Base-by-base conservation (phyloP, 1,139 yeast genomes). In the Candida sp. region DNA sequence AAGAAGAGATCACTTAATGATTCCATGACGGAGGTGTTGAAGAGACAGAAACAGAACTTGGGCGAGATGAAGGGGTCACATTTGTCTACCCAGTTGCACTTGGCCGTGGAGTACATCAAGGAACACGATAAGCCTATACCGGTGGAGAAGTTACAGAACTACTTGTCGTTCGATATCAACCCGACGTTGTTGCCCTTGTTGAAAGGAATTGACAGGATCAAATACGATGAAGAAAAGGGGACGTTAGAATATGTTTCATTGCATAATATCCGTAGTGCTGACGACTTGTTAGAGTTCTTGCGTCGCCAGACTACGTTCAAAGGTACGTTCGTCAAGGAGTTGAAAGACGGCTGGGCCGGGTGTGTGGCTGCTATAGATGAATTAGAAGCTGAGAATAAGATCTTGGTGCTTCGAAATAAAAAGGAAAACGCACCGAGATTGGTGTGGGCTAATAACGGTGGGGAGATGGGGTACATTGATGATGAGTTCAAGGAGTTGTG, bases 301-400 rank as follows among this genome's bases (percentile, higher is more conserved):
- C 81, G 93, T 60, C 78, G 86, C 26, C 98, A 92, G 69, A 86
- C 90, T 1, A 90, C 97, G 2, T 92, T 90, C 67, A 90, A 86
- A 63, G 99, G 99, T 3, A 81, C 89, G 2, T 77, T 92, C 0
- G 97, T 94, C 31, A 90, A 90, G 63, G 97, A 93, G 62, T 77
- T 96, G 53, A 88, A 86, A 62, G 99, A 96, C 65, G 99, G 99
- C 23, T 96, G 99, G 99, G 82, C 89, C 47, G 96, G 93, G n/a
- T 93, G 97, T 66, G 68, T 88, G 44, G 84, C 83, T 5, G 89
- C 96, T 0, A 84, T 94, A 30, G 85, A 85, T 46, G 86, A 87
- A 59, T 73, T 94, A 43, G 98, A 94, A 64, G 78, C 80, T 49
- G 86, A 88, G 50, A 83, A 88, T 54, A 87, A 89, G 59, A 85